Percentiles rank a stretch among this genome's conserved stretches.
These are phyloP conservation scores for Elsinoe batatas DNA, from an alignment of 2,329 filamentous ascomycete genomes.

Conservation along the genomic window DNA sequence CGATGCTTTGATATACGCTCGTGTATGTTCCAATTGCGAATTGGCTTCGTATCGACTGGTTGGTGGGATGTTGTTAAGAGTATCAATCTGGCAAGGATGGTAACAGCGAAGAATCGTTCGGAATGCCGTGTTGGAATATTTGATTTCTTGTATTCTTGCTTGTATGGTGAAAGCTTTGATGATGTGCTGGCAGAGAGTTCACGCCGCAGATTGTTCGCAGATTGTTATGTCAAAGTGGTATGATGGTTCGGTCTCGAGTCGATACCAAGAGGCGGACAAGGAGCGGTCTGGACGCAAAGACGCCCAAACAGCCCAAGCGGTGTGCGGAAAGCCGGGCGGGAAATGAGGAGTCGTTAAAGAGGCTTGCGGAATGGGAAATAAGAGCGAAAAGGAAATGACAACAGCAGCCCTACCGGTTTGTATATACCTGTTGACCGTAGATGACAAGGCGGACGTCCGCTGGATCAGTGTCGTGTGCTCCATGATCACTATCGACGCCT, in stretches of 20 bases:
- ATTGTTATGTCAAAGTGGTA: constrained; percentile 2
- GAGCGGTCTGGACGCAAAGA: constrained; percentile 8
- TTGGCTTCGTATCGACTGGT: no score
- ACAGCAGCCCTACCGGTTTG: constrained; percentile 6
- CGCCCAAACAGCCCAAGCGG: constrained; percentile 11
- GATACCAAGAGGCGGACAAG: constrained; percentile 4
- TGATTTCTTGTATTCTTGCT: neutral
- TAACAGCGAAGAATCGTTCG: neutral
- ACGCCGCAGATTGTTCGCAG: neutral
- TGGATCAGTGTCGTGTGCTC: no score
- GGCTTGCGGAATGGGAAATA: constrained; percentile 4
- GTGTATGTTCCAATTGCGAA: no score
- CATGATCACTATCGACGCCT: no score
- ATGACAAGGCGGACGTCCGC: no score
- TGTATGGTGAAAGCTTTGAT: neutral
- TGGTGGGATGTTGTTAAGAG: no score
- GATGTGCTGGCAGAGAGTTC: neutral
- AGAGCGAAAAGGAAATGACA: constrained; percentile 7
- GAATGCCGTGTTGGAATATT: no score
- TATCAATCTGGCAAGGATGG: no score
- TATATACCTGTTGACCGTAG: neutral
- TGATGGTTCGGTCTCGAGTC: constrained; percentile 2
- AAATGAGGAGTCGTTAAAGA: constrained; percentile 7
- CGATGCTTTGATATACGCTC: no score
- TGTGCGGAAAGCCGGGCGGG: neutral